A percentile compares a stretch with the other conserved stretches of the same genome.
These are phyloP conservation scores for Vitellaria paradoxa DNA, from an alignment of 179 eudicot genomes.

Conservation along the genomic window DNA sequence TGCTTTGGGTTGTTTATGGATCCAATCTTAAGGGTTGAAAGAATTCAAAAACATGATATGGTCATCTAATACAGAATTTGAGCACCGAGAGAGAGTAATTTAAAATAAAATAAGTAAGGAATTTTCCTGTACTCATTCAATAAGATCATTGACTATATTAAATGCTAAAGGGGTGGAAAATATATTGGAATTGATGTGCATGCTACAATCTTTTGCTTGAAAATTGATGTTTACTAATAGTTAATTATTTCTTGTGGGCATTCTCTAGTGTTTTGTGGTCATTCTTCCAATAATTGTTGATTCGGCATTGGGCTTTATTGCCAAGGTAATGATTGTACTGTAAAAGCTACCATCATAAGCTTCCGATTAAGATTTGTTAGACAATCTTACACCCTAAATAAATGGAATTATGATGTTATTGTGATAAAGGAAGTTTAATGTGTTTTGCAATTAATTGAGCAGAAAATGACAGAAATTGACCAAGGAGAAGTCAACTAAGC, in stretches of 20 bases:
- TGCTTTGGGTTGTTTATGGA: not conserved
- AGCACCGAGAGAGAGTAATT: not conserved
- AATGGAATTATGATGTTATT: too few species aligned
- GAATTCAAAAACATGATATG: not conserved
- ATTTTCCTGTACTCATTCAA: not conserved
- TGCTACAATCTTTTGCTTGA: not conserved
- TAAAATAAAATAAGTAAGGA: not conserved
- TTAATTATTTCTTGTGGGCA: not conserved
- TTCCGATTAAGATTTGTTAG: too few species aligned
- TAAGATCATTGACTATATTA: not conserved
- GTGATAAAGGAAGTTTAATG: too few species aligned
- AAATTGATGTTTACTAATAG: too few species aligned
- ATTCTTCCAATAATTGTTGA: slow-evolving; percentile 1
- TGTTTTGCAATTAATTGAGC: too few species aligned
- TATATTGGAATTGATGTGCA: not conserved
- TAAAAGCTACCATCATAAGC: too few species aligned
- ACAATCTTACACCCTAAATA: too few species aligned
- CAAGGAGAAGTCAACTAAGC: too few species aligned
- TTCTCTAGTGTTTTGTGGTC: slow-evolving; percentile 1
- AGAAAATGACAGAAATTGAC: too few species aligned
- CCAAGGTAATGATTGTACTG: not conserved
- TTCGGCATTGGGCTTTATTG: not conserved
- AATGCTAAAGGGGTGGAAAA: not conserved
- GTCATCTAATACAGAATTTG: not conserved
- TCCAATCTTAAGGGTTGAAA: not conserved